Conservation (phyloP, 192 early-diverging fungal genomes). For the Nowakowskiella sp. region DNA sequence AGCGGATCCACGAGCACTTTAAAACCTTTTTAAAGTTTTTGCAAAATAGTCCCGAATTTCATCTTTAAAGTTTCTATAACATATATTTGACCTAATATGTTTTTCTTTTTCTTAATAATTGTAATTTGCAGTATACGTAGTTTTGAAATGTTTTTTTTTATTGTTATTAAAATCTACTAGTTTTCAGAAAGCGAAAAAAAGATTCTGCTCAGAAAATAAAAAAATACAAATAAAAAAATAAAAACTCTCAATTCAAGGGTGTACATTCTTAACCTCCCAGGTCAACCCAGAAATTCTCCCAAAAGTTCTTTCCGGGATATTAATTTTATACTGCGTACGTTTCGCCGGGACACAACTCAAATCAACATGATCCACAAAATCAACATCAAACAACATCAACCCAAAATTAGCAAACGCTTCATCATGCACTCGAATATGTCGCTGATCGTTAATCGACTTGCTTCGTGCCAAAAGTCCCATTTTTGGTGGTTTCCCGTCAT, state of each 20-base stretch:
- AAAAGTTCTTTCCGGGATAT: background rate
- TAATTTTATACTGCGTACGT: background rate
- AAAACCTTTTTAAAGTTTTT: too few species aligned
- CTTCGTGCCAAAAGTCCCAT: background rate
- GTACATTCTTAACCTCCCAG: background rate
- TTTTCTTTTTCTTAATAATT: too few species aligned
- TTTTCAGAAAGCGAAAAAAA: too few species aligned
- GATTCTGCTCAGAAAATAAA: too few species aligned
- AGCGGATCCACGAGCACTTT: too few species aligned
- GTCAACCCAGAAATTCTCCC: background rate
- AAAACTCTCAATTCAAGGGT: background rate
- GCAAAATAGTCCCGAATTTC: too few species aligned
- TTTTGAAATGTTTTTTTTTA: too few species aligned
- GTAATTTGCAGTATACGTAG: too few species aligned
- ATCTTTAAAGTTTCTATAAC: too few species aligned
- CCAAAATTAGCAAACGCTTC: background rate
- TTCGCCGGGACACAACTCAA: background rate
- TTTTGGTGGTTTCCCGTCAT: background rate
- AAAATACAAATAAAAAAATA: background rate
- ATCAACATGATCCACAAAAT: background rate
- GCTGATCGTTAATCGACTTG: background rate
- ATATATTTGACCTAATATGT: too few species aligned
- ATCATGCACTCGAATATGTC: background rate
- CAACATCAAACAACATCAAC: background rate
- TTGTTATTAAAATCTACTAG: too few species aligned